These are phyloP conservation scores for Fusarium azukiicola DNA, from an alignment of 2,329 filamentous ascomycete genomes.

Conservation along the genomic window DNA sequence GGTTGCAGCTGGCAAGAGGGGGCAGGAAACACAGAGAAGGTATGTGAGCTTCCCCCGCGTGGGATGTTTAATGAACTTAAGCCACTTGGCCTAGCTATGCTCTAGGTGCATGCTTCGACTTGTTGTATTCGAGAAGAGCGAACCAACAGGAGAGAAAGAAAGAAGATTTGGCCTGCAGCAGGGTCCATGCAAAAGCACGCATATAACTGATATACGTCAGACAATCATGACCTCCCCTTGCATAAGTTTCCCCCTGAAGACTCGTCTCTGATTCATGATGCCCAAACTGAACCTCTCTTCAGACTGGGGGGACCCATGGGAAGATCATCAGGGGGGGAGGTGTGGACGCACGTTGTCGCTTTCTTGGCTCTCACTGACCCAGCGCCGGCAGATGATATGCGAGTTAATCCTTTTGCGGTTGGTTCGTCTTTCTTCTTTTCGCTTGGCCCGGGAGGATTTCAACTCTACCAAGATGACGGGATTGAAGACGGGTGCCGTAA, in stretches of 20 bases:
- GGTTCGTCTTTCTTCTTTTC: constrained; percentile 24
- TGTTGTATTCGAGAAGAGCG: background rate
- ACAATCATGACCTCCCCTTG: background rate
- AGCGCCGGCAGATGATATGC: background rate
- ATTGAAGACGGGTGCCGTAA: background rate
- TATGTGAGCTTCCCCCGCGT: background rate
- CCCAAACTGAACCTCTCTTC: background rate
- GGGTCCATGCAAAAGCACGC: background rate
- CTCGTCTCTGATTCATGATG: background rate
- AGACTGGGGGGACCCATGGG: background rate
- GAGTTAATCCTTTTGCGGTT: constrained; percentile 34
- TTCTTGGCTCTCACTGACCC: constrained; percentile 8
- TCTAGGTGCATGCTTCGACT: background rate
- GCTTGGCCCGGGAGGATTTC: constrained; percentile 26
- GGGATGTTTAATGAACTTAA: constrained; percentile 1
- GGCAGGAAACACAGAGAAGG: background rate
- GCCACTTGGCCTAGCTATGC: constrained; percentile 5
- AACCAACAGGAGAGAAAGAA: background rate
- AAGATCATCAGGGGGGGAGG: constrained; percentile 10
- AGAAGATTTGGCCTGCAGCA: background rate
- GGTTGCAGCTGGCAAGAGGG: constrained; percentile 21
- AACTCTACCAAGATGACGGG: background rate
- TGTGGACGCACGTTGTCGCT: constrained; percentile 9
- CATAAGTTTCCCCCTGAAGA: background rate
- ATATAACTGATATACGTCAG: constrained; percentile 7